Conservation (phyloP, 768 basidiomycete genomes). For the Cystobasidium ongulense region DNA sequence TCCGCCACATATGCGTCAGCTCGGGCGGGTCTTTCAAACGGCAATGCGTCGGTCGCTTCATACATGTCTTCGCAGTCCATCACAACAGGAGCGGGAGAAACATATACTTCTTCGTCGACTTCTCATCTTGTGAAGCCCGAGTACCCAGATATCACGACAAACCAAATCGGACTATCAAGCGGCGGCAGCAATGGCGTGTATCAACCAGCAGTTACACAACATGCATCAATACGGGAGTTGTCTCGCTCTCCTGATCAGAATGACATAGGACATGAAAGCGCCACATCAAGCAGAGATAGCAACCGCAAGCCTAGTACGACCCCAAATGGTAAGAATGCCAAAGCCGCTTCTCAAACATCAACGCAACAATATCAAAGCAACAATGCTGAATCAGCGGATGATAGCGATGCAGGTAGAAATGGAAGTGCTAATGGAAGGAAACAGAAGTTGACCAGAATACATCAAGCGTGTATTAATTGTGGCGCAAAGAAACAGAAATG, state of each 20-base stretch:
- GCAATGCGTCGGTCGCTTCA: not conserved
- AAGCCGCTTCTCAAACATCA: too few relatives aligned
- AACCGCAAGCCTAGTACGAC: not conserved
- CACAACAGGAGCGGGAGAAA: not conserved
- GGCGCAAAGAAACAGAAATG: conserved; percentile 24
- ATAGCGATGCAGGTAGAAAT: not conserved
- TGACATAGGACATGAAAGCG: not conserved
- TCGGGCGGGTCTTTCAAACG: not conserved
- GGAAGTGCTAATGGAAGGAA: not conserved
- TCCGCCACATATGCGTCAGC: not conserved
- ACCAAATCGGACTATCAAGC: not conserved
- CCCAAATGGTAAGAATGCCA: not conserved
- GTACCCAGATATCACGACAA: not conserved
- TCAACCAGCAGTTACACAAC: not conserved
- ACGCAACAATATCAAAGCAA: too few relatives aligned
- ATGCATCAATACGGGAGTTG: not conserved
- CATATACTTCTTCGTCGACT: not conserved
- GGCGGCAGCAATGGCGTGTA: not conserved
- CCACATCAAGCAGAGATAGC: not conserved
- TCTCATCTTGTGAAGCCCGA: not conserved
- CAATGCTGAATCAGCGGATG: not conserved
- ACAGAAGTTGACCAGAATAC: conserved; percentile 17
- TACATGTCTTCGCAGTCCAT: not conserved
- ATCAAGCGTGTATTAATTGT: conserved; percentile 28
- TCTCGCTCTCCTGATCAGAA: not conserved